Evolutionary conservation across 352 stramenopile genomes (phyloP).

Genomic region (Thraustotheca clavata): DNA sequence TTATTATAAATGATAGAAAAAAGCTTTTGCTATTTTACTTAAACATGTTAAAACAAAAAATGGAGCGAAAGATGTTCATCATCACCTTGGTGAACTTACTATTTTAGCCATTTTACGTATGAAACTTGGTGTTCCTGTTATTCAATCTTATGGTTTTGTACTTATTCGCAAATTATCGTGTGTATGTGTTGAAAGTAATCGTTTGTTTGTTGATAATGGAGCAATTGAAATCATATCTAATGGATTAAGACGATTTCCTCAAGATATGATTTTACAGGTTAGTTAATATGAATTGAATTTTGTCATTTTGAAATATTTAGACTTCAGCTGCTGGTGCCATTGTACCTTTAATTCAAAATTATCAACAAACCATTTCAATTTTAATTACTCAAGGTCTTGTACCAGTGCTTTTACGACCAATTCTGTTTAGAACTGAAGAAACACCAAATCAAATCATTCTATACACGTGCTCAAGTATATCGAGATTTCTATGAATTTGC

Average conservation of each 20-base stretch:
- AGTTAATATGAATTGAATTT: background rate
- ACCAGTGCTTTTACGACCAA: constrained; percentile 7
- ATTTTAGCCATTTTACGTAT: constrained; percentile 1
- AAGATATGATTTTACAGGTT: constrained; percentile 18
- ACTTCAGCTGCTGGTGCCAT: constrained; percentile 2
- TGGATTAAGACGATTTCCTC: constrained; percentile 5
- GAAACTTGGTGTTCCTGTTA: background rate
- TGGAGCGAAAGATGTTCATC: background rate
- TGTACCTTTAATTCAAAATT: constrained; percentile 7
- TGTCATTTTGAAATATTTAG: background rate
- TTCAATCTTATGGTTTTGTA: constrained; percentile 21
- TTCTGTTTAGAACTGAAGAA: constrained; percentile 5
- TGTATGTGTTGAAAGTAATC: constrained; percentile 15
- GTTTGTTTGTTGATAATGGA: constrained; percentile 9
- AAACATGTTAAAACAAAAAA: constrained; percentile 3
- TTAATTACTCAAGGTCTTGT: background rate
- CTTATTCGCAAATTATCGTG: constrained; percentile 13
- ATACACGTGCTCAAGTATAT: constrained; percentile 1
- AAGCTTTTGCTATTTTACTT: constrained; percentile 15
- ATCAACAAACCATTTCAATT: background rate
- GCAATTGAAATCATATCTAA: constrained; percentile 6
- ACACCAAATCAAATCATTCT: constrained; percentile 2
- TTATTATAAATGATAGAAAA: constrained; percentile 7
- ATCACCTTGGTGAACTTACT: constrained; percentile 8
- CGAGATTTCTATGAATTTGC: no score